Evolutionary conservation across 805 yeast genomes (phyloP).

Genomic region (Saccharomycopsis vini): DNA sequence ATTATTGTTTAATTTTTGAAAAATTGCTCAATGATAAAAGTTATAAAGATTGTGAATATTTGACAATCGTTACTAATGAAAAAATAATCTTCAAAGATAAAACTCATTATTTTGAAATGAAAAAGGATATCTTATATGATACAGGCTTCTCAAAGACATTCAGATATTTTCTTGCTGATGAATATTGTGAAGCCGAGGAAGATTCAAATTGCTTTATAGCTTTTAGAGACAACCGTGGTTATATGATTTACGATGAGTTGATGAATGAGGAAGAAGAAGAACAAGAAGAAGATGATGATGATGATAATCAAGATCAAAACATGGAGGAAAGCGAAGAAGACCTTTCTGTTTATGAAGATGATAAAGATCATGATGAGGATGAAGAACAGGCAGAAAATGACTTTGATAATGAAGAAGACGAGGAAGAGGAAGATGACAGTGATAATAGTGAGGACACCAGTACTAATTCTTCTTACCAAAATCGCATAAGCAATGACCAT

Average conservation of each 20-base stretch:
- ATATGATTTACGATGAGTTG: background rate
- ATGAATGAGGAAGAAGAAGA: conserved; percentile 1
- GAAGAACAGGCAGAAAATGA: conserved; percentile 4
- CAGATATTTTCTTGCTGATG: conserved; percentile 3
- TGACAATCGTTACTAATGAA: background rate
- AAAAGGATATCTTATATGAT: conserved; percentile 11
- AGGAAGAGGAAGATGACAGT: conserved; percentile 5
- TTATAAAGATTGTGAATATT: background rate
- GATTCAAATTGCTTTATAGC: background rate
- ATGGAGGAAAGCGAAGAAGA: conserved; percentile 2
- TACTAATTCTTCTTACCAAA: too few relatives aligned
- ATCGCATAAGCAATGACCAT: too few relatives aligned
- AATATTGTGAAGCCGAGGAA: background rate
- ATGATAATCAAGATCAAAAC: conserved; percentile 6
- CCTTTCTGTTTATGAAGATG: conserved; percentile 3
- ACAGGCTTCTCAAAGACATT: conserved; percentile 4
- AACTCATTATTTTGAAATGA: conserved; percentile 15
- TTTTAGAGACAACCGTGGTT: conserved; percentile 10
- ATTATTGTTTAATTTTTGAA: too few relatives aligned
- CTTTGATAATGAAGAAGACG: background rate
- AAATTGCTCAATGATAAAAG: background rate
- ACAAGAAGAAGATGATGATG: conserved; percentile 6
- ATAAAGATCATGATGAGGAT: conserved; percentile 8
- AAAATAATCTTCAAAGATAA: conserved; percentile 9
- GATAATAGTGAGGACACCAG: conserved; percentile 1